phyloP scores from a whole-genome alignment of 129 eudicot genomes.

The Flaveria sonorensis region DNA sequence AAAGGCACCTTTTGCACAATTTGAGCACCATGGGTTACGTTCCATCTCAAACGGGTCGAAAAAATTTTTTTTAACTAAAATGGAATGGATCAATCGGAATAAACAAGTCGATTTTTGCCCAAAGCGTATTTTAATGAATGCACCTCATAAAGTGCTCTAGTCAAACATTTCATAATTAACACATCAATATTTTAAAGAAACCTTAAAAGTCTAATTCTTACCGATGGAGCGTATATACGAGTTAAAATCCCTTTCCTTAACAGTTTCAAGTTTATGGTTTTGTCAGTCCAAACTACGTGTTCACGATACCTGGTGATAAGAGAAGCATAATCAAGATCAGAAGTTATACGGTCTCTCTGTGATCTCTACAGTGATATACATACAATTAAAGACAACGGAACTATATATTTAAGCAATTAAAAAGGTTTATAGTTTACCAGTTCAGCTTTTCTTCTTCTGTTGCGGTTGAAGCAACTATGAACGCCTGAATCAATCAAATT shows the following conservation, averaged over 20 bases:
- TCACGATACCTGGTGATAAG: conserved; percentile 72
- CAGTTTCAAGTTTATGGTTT: conserved; percentile 62
- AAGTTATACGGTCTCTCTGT: background rate
- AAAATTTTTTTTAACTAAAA: background rate
- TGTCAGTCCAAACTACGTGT: conserved; percentile 96
- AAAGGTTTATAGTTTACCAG: conserved; percentile 54
- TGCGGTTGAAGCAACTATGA: conserved; percentile 91
- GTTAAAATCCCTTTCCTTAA: conserved; percentile 87
- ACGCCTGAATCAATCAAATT: conserved; percentile 63
- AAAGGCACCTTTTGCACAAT: too few relatives aligned
- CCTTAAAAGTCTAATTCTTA: conserved; percentile 31
- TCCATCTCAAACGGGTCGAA: background rate
- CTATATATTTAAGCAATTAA: background rate
- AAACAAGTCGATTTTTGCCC: background rate
- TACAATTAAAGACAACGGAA: too few relatives aligned
- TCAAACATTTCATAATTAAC: background rate
- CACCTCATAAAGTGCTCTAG: background rate
- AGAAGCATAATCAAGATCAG: conserved; percentile 22
- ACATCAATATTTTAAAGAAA: background rate
- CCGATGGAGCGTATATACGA: conserved; percentile 96
- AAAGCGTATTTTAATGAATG: background rate
- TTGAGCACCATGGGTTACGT: background rate
- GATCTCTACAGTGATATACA: background rate
- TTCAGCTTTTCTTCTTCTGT: conserved; percentile 85
- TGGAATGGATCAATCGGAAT: background rate